These are phyloP conservation scores for Phialophora chinensis DNA, from an alignment of 2,329 filamentous ascomycete genomes.

Conservation along the genomic window DNA sequence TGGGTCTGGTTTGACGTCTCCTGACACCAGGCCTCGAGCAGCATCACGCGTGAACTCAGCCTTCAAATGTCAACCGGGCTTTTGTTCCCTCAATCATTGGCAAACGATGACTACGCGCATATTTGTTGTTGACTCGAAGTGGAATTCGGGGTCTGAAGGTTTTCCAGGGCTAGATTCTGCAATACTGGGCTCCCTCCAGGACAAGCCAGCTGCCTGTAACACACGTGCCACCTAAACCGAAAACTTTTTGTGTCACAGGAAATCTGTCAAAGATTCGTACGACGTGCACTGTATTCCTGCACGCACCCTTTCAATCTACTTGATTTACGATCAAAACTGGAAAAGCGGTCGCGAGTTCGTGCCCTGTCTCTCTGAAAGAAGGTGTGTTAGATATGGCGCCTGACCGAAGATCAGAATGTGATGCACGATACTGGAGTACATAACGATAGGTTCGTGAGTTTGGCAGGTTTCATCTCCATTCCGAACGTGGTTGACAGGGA, in stretches of 20 bases:
- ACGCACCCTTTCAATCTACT: slow-evolving; percentile 7
- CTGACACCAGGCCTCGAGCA: background rate
- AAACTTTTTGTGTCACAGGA: slow-evolving; percentile 17
- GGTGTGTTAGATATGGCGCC: background rate
- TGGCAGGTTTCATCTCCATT: slow-evolving; percentile 14
- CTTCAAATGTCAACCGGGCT: background rate
- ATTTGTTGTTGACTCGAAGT: background rate
- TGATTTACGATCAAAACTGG: slow-evolving; percentile 2
- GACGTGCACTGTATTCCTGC: slow-evolving; percentile 10
- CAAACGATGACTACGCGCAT: background rate
- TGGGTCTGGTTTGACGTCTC: background rate
- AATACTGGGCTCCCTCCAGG: background rate
- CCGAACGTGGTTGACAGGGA: slow-evolving; percentile 34
- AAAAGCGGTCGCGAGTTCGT: slow-evolving; percentile 24
- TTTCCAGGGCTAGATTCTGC: background rate
- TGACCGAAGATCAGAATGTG: background rate
- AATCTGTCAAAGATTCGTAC: slow-evolving; percentile 31
- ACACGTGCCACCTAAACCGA: slow-evolving; percentile 22
- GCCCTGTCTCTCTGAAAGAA: background rate
- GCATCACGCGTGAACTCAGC: background rate
- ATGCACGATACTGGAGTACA: slow-evolving; percentile 3
- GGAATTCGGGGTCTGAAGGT: background rate
- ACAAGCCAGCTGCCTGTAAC: slow-evolving; percentile 10
- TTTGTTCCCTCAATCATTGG: background rate
- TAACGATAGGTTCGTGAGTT: background rate